Evolutionary conservation across 768 basidiomycete genomes (phyloP).

Genomic region (Hirschioporus abietinus): DNA sequence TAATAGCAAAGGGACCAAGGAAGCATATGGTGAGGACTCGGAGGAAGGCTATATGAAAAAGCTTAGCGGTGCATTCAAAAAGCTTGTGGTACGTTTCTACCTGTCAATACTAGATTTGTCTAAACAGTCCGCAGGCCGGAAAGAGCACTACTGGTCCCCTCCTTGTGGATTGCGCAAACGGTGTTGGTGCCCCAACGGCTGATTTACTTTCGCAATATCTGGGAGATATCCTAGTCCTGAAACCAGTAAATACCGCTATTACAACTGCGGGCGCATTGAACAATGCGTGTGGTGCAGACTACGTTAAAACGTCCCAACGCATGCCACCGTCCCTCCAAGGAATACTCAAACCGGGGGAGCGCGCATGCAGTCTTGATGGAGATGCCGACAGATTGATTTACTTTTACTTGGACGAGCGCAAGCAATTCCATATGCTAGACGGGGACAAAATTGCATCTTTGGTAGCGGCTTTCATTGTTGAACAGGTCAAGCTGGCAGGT

Average conservation of each 20-base stretch:
- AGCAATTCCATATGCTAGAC: constrained; percentile 86
- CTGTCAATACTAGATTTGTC: constrained; percentile 4
- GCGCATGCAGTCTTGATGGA: constrained; percentile 92
- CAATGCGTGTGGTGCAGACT: constrained; percentile 89
- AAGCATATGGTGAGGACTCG: constrained; percentile 75
- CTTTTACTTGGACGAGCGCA: constrained; percentile 78
- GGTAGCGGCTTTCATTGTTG: constrained; percentile 88
- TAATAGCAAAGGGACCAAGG: constrained; percentile 78
- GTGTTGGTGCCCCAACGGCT: constrained; percentile 81
- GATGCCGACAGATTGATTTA: constrained; percentile 98
- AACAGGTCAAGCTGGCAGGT: constrained; percentile 81
- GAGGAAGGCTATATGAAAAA: constrained; percentile 82
- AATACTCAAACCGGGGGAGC: constrained; percentile 61
- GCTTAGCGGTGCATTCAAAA: constrained; percentile 77
- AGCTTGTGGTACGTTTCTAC: constrained; percentile 63
- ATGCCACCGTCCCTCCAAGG: constrained; percentile 72
- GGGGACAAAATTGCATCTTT: constrained; percentile 97
- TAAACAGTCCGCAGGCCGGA: constrained; percentile 40
- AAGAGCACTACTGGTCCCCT: constrained; percentile 54
- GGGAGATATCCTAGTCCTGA: constrained; percentile 52
- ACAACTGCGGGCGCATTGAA: constrained; percentile 73
- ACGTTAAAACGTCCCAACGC: constrained; percentile 88
- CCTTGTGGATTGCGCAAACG: constrained; percentile 97
- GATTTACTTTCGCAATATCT: constrained; percentile 56
- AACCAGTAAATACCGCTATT: constrained; percentile 64